These are phyloP conservation scores for Saxispiralis lemnorum DNA, from an alignment of 495 filamentous ascomycete genomes.

Conservation along the genomic window DNA sequence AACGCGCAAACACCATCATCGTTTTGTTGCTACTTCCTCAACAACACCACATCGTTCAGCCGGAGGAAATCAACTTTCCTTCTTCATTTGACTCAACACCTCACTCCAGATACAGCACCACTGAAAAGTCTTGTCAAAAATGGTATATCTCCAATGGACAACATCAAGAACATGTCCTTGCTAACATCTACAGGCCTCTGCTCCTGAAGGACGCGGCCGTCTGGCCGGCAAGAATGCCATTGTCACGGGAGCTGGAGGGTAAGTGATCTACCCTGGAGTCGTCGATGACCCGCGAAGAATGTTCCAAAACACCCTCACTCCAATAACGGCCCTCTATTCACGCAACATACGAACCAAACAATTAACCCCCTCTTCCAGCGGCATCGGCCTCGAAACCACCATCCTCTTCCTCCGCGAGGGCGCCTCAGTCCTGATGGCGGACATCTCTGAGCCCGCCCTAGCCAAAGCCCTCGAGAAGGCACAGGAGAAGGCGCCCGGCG, in stretches of 20 bases:
- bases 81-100: too few species aligned
- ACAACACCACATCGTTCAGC: background rate
- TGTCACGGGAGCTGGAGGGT: constrained; percentile 86
- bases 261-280: constrained; percentile 18
- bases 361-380: constrained; percentile 32
- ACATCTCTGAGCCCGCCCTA: constrained; percentile 59
- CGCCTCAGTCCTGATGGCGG: constrained; percentile 69
- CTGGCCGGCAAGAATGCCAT: constrained; percentile 84
- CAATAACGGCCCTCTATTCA: too few species aligned
- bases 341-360: background rate
- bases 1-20: background rate
- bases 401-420: constrained; percentile 87
- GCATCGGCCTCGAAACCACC: constrained; percentile 86
- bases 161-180: background rate
- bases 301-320: too few species aligned
- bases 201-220: constrained; percentile 27
- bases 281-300: too few species aligned
- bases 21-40: background rate
- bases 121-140: background rate
- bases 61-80: too few species aligned
- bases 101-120: too few species aligned
- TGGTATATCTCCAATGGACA: background rate
- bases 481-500: constrained; percentile 48
- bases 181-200: constrained; percentile 5
- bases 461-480: constrained; percentile 51